phyloP scores from a whole-genome alignment of 1,284 basidiomycete species.

The Microbotryum intermedium region DNA sequence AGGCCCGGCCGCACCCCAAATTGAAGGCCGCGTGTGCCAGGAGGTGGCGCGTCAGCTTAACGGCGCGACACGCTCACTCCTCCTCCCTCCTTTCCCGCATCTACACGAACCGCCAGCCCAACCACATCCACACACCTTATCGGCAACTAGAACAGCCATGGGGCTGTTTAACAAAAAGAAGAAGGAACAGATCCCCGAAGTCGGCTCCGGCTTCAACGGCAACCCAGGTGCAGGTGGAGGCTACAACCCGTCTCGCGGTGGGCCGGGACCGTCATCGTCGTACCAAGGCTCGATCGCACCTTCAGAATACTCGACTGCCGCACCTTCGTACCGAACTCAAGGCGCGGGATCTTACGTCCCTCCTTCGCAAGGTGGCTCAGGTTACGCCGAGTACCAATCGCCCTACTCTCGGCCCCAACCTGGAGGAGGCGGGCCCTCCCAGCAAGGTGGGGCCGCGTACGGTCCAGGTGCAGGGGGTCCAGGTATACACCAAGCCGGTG shows the following conservation, averaged over 20 bases:
- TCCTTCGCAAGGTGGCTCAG: conserved; percentile 21
- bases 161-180: conserved; percentile 29
- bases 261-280: conserved; percentile 1
- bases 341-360: conserved; percentile 10
- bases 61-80: too few relatives aligned
- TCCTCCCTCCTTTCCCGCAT: too few relatives aligned
- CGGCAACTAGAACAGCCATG: conserved; percentile 10
- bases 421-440: not conserved
- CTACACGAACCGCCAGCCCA: too few relatives aligned
- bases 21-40: too few relatives aligned
- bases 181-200: conserved; percentile 29
- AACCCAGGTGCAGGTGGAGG: not conserved
- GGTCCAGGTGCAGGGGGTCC: too few relatives aligned
- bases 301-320: not conserved
- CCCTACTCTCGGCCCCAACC: conserved; percentile 11
- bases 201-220: not conserved
- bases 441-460: too few relatives aligned
- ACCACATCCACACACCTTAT: not conserved
- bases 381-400: conserved; percentile 11
- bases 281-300: not conserved
- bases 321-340: conserved; percentile 23
- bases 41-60: too few relatives aligned
- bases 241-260: not conserved
- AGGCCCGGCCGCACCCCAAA: too few relatives aligned
- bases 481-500: too few relatives aligned